Evolutionary conservation across 306 rosid species (phyloP), one percentile per base, ranked within the genome.

Genomic region (Albizia julibrissin): DNA sequence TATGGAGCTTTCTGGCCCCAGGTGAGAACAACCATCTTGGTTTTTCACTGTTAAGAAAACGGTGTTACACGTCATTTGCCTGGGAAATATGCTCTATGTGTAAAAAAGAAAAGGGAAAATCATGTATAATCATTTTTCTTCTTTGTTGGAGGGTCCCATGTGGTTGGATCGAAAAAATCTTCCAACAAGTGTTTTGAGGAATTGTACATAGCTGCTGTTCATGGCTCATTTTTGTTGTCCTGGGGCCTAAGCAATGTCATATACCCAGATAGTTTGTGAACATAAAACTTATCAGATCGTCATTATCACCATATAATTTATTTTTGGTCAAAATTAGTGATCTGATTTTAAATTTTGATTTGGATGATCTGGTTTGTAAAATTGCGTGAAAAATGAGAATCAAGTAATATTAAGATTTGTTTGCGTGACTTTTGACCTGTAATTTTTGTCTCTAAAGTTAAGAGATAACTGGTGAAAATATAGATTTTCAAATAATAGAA

Each of bases 1-100:
- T 33, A 92, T 96, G 97, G 99, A 96, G 88, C 99, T 96, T 75
- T 96, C 99, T 40, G 99, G 99, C 46, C 99, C 99, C 62, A 91
- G 99, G 89, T 96, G 97, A 96, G 85, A 65, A 68, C 59, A 68
- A 72, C 43, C 79, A 74, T 83, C 83, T 80, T 88, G 76, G 54
- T 49, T 83, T 75, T 83, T 58, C 84, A 46, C 50, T 44, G 72
- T 68, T 76, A 42, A 66, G 72, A 83, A 82, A 80, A 42, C 75
- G 83, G 80, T 77, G 59, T 75, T 5, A 43, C 29, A 14, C 74
- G 76, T 62, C 70, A 42, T 81, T 82, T 89, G 88, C 89, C 87
- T 80, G 89, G 85, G 85, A 88, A 82, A 82, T 84, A 77, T 81
- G 94, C 84, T 77, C 69, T 88, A 83, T 83, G 81, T 93, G 91